These are phyloP conservation scores for Boehmeria nivea DNA, from an alignment of 306 rosid species.

Conservation along the genomic window DNA sequence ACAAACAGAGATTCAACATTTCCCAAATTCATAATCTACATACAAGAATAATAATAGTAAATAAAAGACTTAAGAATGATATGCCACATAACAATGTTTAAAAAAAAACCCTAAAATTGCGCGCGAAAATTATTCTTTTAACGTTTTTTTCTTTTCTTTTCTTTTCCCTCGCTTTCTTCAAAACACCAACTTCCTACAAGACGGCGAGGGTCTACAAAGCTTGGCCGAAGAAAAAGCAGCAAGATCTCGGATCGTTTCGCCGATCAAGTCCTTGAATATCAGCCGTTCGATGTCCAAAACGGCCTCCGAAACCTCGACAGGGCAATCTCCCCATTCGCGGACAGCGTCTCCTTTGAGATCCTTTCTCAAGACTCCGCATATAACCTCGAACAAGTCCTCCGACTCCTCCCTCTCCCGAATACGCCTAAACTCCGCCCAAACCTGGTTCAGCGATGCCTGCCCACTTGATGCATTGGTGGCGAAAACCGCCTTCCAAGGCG, in stretches of 20 bases:
- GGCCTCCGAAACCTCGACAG: constrained; percentile 58
- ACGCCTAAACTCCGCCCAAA: constrained; percentile 63
- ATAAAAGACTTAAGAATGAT: not conserved
- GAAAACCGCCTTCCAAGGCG: constrained; percentile 64
- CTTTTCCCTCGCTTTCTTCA: constrained; percentile 24
- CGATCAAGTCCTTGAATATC: constrained; percentile 75
- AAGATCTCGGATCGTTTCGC: constrained; percentile 67
- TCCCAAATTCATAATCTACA: constrained; percentile 19
- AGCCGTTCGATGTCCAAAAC: constrained; percentile 78
- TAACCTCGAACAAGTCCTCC: constrained; percentile 60
- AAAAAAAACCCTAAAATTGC: constrained; percentile 11
- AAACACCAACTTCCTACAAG: constrained; percentile 62
- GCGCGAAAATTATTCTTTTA: constrained; percentile 29
- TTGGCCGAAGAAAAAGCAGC: constrained; percentile 28
- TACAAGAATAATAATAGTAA: not conserved
- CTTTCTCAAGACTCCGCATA: constrained; percentile 60
- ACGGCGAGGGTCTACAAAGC: constrained; percentile 26
- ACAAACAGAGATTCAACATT: constrained; percentile 1
- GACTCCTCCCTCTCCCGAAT: constrained; percentile 59
- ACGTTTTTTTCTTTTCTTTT: not conserved
- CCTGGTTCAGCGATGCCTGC: constrained; percentile 27
- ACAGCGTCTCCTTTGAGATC: constrained; percentile 58
- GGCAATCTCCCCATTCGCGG: constrained; percentile 57
- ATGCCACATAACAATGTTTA: not conserved
- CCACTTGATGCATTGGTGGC: constrained; percentile 11